phyloP scores from a whole-genome alignment of 805 yeast species.

The Priceomyces castillae region DNA sequence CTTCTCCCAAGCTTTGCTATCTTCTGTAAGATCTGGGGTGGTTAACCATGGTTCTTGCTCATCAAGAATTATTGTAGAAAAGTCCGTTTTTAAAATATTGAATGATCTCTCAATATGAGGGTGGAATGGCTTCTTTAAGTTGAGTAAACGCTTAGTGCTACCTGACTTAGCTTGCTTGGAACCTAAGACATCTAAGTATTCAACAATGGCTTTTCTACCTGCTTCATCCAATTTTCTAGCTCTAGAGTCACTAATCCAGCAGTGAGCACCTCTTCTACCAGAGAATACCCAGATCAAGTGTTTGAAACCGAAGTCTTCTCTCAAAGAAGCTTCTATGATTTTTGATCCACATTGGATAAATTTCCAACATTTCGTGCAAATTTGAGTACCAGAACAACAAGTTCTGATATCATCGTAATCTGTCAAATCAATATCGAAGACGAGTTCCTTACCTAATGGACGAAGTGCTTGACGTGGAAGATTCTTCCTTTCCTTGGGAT shows the following conservation, averaged over 20 bases:
- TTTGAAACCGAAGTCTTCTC: conserved; percentile 86
- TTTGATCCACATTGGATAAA: conserved; percentile 83
- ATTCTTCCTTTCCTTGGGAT: conserved; percentile 81
- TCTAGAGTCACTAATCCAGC: conserved; percentile 90
- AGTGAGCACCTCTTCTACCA: conserved; percentile 98
- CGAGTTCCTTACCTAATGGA: conserved; percentile 83
- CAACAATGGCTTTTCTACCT: conserved; percentile 74
- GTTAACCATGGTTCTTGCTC: conserved; percentile 87
- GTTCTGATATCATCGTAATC: conserved; percentile 94
- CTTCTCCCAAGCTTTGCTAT: conserved; percentile 45
- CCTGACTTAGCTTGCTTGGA: conserved; percentile 31
- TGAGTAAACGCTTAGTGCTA: conserved; percentile 47
- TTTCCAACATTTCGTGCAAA: conserved; percentile 90
- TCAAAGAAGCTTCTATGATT: conserved; percentile 66
- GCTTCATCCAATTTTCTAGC: conserved; percentile 74
- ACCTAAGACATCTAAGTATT: conserved; percentile 74
- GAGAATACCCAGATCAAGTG: conserved; percentile 93
- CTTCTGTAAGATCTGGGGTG: conserved; percentile 30
- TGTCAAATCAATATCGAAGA: conserved; percentile 95
- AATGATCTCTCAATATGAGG: conserved; percentile 82
- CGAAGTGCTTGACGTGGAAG: conserved; percentile 74
- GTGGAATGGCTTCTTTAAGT: conserved; percentile 76
- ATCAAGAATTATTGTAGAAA: conserved; percentile 60
- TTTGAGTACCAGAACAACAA: conserved; percentile 82
- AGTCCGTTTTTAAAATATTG: conserved; percentile 59